phyloP scores from a whole-genome alignment of 805 yeast genomes.

The Wickerhamiella brachini region DNA sequence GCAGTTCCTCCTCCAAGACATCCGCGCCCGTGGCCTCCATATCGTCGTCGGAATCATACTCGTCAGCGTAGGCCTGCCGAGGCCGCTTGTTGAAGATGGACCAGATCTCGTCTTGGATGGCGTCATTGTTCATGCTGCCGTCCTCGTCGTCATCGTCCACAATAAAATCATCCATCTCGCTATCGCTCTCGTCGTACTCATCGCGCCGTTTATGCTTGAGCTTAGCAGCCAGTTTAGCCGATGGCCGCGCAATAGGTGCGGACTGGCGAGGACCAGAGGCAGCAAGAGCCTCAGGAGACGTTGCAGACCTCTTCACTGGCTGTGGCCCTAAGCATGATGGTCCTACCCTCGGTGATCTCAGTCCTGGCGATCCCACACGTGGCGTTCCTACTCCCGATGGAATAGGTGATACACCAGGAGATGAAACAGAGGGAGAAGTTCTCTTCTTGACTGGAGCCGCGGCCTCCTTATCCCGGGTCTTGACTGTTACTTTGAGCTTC shows the following conservation, averaged over 20 bases:
- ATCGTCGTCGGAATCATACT: slow-evolving; percentile 36
- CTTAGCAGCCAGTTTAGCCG: slow-evolving; percentile 11
- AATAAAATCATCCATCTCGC: slow-evolving; percentile 41
- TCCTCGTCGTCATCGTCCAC: slow-evolving; percentile 42
- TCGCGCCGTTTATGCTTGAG: slow-evolving; percentile 5
- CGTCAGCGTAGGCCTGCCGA: slow-evolving; percentile 32
- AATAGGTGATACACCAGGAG: neutral
- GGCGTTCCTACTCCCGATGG: neutral
- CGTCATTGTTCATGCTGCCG: slow-evolving; percentile 25
- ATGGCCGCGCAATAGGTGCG: slow-evolving; percentile 17
- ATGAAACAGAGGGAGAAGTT: neutral
- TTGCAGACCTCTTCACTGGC: too few relatives aligned
- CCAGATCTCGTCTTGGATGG: slow-evolving; percentile 84
- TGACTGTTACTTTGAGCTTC: slow-evolving; percentile 32
- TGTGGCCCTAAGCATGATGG: too few relatives aligned
- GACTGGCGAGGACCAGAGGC: slow-evolving; percentile 1
- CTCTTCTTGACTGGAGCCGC: neutral
- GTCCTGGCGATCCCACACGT: too few relatives aligned
- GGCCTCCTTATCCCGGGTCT: slow-evolving; percentile 15
- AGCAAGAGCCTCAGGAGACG: too few relatives aligned
- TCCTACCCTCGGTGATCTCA: too few relatives aligned
- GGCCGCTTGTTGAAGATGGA: slow-evolving; percentile 54
- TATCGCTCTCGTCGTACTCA: slow-evolving; percentile 28
- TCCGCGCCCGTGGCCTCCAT: slow-evolving; percentile 96
- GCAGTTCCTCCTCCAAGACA: slow-evolving; percentile 66